phyloP scores from a whole-genome alignment of 768 basidiomycete species.

The Boletus huronensis region DNA sequence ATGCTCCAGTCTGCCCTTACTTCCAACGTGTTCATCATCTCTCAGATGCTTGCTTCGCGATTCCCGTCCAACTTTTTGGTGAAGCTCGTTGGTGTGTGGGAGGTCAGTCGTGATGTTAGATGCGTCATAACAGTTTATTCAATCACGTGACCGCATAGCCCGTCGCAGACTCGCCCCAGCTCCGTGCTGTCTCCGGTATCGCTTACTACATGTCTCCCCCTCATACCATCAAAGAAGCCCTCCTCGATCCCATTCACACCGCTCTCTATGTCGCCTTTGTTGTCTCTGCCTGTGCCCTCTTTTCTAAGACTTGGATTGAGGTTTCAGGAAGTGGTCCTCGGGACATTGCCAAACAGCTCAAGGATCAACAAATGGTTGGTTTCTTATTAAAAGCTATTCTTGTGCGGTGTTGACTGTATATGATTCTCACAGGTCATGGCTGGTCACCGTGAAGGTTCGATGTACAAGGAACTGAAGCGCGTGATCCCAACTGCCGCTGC shows the following conservation, averaged over 20 bases:
- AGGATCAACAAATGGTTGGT: slow-evolving; percentile 94
- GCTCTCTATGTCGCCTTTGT: slow-evolving; percentile 89
- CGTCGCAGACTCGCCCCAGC: slow-evolving; percentile 89
- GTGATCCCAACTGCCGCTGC: slow-evolving; percentile 98
- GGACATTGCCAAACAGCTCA: slow-evolving; percentile 96
- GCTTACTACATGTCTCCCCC: slow-evolving; percentile 98
- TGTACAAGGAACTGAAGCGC: slow-evolving; percentile 99
- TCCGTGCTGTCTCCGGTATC: slow-evolving; percentile 85
- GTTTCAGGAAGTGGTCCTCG: slow-evolving; percentile 94
- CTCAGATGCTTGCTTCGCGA: slow-evolving; percentile 89
- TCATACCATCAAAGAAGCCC: slow-evolving; percentile 83
- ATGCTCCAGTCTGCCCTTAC: slow-evolving; percentile 96
- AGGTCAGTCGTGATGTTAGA: slow-evolving; percentile 51
- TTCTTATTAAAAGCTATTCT: background rate
- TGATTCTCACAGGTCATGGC: slow-evolving; percentile 57
- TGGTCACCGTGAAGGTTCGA: slow-evolving; percentile 91
- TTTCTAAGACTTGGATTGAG: slow-evolving; percentile 99
- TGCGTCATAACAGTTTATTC: background rate
- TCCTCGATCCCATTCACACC: slow-evolving; percentile 94
- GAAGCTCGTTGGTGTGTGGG: slow-evolving; percentile 93
- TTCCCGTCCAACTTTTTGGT: slow-evolving; percentile 93
- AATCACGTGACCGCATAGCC: slow-evolving; percentile 51
- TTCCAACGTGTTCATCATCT: slow-evolving; percentile 92
- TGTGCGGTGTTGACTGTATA: background rate
- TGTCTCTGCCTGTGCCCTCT: slow-evolving; percentile 90